Base-by-base conservation (phyloP, 192 early-diverging fungal species). In the Phlyctochytrium arcticum region DNA sequence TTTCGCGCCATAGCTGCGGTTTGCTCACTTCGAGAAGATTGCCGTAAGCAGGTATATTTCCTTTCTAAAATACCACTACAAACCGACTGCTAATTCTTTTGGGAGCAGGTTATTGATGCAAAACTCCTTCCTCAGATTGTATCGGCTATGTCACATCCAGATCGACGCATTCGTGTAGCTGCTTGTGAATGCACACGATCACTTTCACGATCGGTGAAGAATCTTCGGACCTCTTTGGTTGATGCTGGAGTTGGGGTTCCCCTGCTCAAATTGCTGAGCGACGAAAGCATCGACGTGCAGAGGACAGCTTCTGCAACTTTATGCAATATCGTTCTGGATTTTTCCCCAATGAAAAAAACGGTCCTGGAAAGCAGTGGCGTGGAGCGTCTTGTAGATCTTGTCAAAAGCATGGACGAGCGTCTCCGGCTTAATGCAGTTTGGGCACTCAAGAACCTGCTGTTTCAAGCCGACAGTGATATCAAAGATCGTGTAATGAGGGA, bases 301-400 rank as follows among this genome's bases (percentile, higher is more conserved):
- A 77, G 81, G 29, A 78, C 76, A 10, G 91, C 90, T 4, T 86
- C 81, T 36, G 92, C 88, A 5, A 87, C 88, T 0, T 63, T 95
- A 2, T 93, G 92, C 71, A 95, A 95, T 53, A 80, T 95, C 39
- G 87, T 90, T 5, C 65, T 95, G 21, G 91, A 92, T 48, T 90
- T 94, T 53, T 87, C 88, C 9, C 90, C 92, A 0, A 90, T 92
- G 89, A 80, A 79, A 53, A 68, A 76, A 73, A 81, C 71, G 6
- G 80, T 92, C 4, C 73, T 94, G 61, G 91, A 92, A 24, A 71
- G 71, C 10, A 87, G 88, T 3, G 87, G 85, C 6, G 81, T 94
- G 3, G 79, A 87, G 36, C 76, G 77, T n/a, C 78, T 92, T 60
- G 86, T 89, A 0, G 65, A 78, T 1, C 77, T 89, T 46, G 75